phyloP scores from a whole-genome alignment of 768 basidiomycete genomes.

The Leccinum broughii region DNA sequence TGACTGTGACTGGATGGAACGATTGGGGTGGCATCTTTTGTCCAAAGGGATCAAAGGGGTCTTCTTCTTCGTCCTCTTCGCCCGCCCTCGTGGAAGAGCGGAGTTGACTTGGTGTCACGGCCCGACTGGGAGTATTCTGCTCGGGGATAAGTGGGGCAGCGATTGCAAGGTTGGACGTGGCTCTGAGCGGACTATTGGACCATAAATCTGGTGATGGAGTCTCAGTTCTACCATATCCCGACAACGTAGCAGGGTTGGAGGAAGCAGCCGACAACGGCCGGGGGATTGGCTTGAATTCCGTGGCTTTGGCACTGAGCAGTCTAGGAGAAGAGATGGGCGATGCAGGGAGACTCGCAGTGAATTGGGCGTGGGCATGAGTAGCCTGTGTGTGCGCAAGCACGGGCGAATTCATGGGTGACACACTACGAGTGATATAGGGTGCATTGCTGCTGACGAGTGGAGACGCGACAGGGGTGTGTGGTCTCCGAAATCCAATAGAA shows the following conservation, averaged over 20 bases:
- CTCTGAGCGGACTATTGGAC: conserved; percentile 70
- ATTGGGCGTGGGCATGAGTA: conserved; percentile 58
- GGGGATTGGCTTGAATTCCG: conserved; percentile 83
- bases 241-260: conserved; percentile 52
- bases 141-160: conserved; percentile 88
- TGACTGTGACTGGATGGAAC: conserved; percentile 62
- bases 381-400: conserved; percentile 57
- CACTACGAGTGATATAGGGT: conserved; percentile 57
- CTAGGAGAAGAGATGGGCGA: conserved; percentile 86
- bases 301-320: conserved; percentile 85
- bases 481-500: conserved; percentile 69
- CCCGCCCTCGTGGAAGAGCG: conserved; percentile 61
- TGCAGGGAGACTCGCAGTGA: conserved; percentile 77
- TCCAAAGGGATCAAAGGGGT: conserved; percentile 80
- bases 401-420: conserved; percentile 66
- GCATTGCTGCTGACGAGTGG: conserved; percentile 64
- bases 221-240: conserved; percentile 55
- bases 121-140: conserved; percentile 47
- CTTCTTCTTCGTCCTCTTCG: conserved; percentile 74
- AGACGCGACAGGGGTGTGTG: conserved; percentile 77
- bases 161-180: conserved; percentile 85
- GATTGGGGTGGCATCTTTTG: conserved; percentile 45
- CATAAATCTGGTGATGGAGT: conserved; percentile 91
- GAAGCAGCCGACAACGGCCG: conserved; percentile 75
- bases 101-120: conserved; percentile 69